Evolutionary conservation across 2,329 filamentous ascomycete genomes (phyloP), one percentile per base, ranked within the genome.

Genomic region (Ophiobolus disseminans): DNA sequence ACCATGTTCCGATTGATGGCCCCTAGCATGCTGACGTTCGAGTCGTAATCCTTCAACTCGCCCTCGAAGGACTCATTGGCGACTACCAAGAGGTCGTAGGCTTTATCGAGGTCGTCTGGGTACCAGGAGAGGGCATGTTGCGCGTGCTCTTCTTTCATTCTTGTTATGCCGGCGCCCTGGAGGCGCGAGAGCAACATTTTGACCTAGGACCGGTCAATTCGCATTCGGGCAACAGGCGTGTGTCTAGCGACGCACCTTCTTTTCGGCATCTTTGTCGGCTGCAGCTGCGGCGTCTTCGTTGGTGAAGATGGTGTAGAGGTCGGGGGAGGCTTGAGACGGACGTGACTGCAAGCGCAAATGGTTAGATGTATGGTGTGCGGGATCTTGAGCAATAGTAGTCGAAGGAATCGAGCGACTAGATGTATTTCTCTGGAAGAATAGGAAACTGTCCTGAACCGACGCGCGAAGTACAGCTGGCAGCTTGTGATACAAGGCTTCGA

Each of bases 1-100:
- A 96, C 91, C 38, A 84, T 85, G 35, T 87, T 82, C 38, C 91
- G 82, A 67, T 99, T 99, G 62, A 90, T 88, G 10, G 94, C 93
- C 5, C 94, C 94, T 4, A 90, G 76, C 77, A 97, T 86, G 47
- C 82, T 82, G 6, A 88, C 80, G 43, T 81, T 80, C 7, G 90
- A 85, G 45, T 90, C 82, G 75, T 90, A 96, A 13, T 85, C 83
- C 54, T 86, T 80, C 57, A 97, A 82, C 31, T 90, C 84, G 13
- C 93, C 92, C 22, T 90, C 84, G 30, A 90, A 86, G 0, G 93
- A 90, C 60, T 92, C 86, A 64, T 93, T 86, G 56, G 95, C 85
- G 19, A 97, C 78, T 32, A 88, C 75, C 39, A 97, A 80, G 51
- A 97, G 79, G 42, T 91, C 85, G 61, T 89, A 85, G 3, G 92